phyloP scores from a whole-genome alignment of 2,329 filamentous ascomycete genomes.

The Mycosphaerella sp. region DNA sequence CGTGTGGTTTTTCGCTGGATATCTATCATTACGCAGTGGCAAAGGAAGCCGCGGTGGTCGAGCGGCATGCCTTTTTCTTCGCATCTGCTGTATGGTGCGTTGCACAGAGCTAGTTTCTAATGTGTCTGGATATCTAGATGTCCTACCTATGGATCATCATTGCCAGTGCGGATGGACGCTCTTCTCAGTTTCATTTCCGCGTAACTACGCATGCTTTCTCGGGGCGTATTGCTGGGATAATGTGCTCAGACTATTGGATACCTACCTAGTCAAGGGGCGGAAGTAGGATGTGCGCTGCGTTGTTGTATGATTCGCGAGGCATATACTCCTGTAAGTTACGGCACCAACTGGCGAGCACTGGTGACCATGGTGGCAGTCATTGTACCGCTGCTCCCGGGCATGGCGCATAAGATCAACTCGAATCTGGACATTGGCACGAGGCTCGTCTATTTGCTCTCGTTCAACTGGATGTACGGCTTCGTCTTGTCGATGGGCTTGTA shows the following conservation, averaged over 20 bases:
- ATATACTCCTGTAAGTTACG: conserved; percentile 47
- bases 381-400: conserved; percentile 50
- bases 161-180: conserved; percentile 48
- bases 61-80: conserved; percentile 22
- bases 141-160: conserved; percentile 59
- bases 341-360: conserved; percentile 55
- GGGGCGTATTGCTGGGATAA: conserved; percentile 57
- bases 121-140: conserved; percentile 42
- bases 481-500: conserved; percentile 52
- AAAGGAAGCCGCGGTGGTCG: conserved; percentile 13
- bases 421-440: conserved; percentile 10
- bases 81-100: conserved; percentile 46
- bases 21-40: conserved; percentile 17
- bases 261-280: conserved; percentile 44
- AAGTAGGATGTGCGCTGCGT: conserved; percentile 48
- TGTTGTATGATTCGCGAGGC: conserved; percentile 44
- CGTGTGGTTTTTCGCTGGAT: conserved; percentile 28
- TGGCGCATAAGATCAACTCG: conserved; percentile 20
- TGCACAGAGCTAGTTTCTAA: conserved; percentile 47
- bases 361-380: conserved; percentile 52
- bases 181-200: conserved; percentile 42
- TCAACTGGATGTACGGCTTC: conserved; percentile 61
- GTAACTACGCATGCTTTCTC: conserved; percentile 58
- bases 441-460: conserved; percentile 35
- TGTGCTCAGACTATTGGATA: conserved; percentile 56